Conservation (phyloP, 805 yeast species). For the Teunomyces stri region DNA sequence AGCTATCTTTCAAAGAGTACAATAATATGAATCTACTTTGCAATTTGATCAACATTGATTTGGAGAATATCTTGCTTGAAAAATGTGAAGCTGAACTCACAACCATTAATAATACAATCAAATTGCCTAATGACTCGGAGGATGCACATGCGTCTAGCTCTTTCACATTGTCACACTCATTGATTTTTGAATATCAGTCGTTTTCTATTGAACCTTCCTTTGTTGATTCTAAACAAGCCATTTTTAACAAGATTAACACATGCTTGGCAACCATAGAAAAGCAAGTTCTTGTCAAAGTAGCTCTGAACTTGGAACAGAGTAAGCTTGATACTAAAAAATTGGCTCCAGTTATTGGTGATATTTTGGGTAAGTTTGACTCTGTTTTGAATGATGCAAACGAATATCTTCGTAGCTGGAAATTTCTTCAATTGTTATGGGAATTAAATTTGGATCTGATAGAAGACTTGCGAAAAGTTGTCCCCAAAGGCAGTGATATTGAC, state of each 20-base stretch:
- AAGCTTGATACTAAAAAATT: slow-evolving; percentile 1
- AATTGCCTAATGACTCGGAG: background rate
- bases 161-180: slow-evolving; percentile 24
- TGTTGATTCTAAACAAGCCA: slow-evolving; percentile 29
- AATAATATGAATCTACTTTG: slow-evolving; percentile 14
- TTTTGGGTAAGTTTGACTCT: slow-evolving; percentile 26
- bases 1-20: slow-evolving; percentile 16
- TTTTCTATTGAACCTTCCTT: slow-evolving; percentile 43
- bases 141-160: background rate
- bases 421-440: slow-evolving; percentile 60
- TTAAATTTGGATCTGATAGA: slow-evolving; percentile 39
- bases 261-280: slow-evolving; percentile 17
- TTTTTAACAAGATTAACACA: slow-evolving; percentile 19
- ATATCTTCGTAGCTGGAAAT: slow-evolving; percentile 52
- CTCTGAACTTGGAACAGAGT: background rate
- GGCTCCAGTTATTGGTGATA: background rate
- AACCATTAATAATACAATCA: background rate
- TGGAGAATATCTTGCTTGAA: slow-evolving; percentile 16
- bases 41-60: slow-evolving; percentile 22
- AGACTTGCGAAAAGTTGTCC: slow-evolving; percentile 29
- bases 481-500: slow-evolving; percentile 14
- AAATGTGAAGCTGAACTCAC: slow-evolving; percentile 18
- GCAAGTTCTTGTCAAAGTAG: slow-evolving; percentile 11
- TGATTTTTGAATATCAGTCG: slow-evolving; percentile 35
- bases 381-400: slow-evolving; percentile 23